phyloP scores from a whole-genome alignment of 805 yeast species.

The Barnettozyma salicaria region DNA sequence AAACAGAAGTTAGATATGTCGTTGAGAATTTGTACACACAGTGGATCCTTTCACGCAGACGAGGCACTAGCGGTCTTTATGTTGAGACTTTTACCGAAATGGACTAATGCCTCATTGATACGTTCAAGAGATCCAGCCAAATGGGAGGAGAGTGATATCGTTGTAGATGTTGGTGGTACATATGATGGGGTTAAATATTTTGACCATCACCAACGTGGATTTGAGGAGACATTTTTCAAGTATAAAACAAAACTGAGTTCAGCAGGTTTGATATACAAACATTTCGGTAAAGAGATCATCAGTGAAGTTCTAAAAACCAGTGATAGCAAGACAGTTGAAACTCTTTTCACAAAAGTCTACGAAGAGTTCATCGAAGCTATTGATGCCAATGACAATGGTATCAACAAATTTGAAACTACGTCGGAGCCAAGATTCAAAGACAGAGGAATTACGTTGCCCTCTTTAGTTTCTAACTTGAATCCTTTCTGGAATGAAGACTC shows the following conservation, averaged over 20 bases:
- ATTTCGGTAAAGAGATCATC: slow-evolving; percentile 69
- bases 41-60: slow-evolving; percentile 96
- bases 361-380: slow-evolving; percentile 82
- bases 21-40: slow-evolving; percentile 77
- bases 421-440: slow-evolving; percentile 60
- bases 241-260: slow-evolving; percentile 79
- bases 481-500: slow-evolving; percentile 78
- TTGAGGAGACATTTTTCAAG: slow-evolving; percentile 63
- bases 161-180: slow-evolving; percentile 90
- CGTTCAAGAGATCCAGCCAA: slow-evolving; percentile 80
- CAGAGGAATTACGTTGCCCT: slow-evolving; percentile 68
- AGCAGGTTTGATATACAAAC: slow-evolving; percentile 91
- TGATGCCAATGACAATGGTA: slow-evolving; percentile 96
- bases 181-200: slow-evolving; percentile 82
- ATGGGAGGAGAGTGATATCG: slow-evolving; percentile 85
- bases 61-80: slow-evolving; percentile 91
- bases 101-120: slow-evolving; percentile 55
- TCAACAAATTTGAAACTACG: slow-evolving; percentile 55
- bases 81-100: slow-evolving; percentile 68
- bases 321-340: slow-evolving; percentile 43
- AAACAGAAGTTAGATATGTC: slow-evolving; percentile 28
- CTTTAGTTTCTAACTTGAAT: slow-evolving; percentile 71
- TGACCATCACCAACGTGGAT: slow-evolving; percentile 96
- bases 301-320: slow-evolving; percentile 40
- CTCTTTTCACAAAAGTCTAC: slow-evolving; percentile 73